These are phyloP conservation scores for Trichoderma sp. DNA, from an alignment of 2,329 filamentous ascomycete genomes.

Conservation along the genomic window DNA sequence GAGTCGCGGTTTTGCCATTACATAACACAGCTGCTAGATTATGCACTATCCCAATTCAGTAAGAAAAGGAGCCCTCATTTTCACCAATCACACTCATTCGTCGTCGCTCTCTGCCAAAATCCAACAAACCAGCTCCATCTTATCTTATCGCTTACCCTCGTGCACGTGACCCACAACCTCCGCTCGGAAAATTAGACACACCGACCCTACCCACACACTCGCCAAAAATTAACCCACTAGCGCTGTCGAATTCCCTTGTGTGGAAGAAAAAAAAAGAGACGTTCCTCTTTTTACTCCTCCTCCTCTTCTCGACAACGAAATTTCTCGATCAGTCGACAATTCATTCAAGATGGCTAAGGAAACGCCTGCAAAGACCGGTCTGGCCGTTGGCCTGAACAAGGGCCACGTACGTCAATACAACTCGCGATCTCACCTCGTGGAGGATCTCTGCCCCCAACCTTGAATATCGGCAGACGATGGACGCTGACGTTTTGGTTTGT, in stretches of 20 bases:
- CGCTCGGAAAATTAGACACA: constrained; percentile 21
- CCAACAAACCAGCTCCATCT: not conserved
- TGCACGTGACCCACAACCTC: constrained; percentile 33
- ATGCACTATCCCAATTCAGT: not conserved
- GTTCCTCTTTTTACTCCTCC: constrained; percentile 11
- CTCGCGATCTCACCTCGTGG: constrained; percentile 67
- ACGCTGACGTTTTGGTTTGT: constrained; percentile 47
- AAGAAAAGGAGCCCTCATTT: not conserved
- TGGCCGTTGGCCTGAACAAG: constrained; percentile 61
- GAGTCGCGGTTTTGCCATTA: not conserved
- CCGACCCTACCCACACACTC: constrained; percentile 20
- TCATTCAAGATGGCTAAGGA: constrained; percentile 57
- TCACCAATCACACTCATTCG: no score
- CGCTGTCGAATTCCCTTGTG: not conserved
- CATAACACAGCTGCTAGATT: not conserved
- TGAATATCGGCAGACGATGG: constrained; percentile 53
- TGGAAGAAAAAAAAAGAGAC: not conserved
- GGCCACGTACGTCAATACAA: constrained; percentile 55
- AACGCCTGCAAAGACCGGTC: constrained; percentile 54
- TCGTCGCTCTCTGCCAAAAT: no score
- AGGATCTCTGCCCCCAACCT: constrained; percentile 60
- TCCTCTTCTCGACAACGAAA: constrained; percentile 29
- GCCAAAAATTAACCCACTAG: constrained; percentile 23
- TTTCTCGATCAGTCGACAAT: not conserved
- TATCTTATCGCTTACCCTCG: constrained; percentile 25